These are phyloP conservation scores for Nothophaeocryptopus gaeumannii DNA, from an alignment of 2,329 filamentous ascomycete genomes.

Conservation along the genomic window DNA sequence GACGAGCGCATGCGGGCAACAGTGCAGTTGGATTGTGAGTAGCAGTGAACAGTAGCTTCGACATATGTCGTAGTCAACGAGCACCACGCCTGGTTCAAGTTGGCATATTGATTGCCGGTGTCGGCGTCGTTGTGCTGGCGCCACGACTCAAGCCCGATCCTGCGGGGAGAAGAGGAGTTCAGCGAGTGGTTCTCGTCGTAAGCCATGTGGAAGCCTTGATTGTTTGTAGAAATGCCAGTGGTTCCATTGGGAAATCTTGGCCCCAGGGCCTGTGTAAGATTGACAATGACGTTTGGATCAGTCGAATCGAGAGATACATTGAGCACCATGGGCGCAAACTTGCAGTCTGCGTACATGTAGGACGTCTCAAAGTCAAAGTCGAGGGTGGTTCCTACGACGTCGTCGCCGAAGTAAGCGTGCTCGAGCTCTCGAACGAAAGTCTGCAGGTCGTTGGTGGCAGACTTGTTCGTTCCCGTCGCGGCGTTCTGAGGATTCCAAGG, in stretches of 20 bases:
- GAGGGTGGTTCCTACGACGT: not conserved
- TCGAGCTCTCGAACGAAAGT: not conserved
- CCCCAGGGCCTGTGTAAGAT: not conserved
- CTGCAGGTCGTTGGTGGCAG: not conserved
- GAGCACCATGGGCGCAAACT: not conserved
- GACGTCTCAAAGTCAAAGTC: constrained; percentile 4
- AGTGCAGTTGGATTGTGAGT: not conserved
- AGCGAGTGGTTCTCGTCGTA: constrained; percentile 4
- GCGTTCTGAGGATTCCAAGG: not conserved
- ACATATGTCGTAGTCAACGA: constrained; percentile 8
- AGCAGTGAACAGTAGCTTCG: constrained; percentile 7
- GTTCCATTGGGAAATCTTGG: constrained; percentile 1
- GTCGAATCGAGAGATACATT: not conserved
- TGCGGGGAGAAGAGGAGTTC: not conserved
- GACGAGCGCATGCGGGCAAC: constrained; percentile 2
- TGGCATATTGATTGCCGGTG: not conserved
- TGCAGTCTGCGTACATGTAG: constrained; percentile 4
- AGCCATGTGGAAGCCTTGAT: not conserved
- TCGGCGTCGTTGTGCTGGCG: not conserved
- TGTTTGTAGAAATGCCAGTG: not conserved
- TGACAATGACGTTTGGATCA: not conserved
- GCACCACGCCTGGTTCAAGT: constrained; percentile 6
- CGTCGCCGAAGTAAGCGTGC: not conserved
- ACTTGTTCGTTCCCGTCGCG: not conserved
- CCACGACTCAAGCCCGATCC: constrained; percentile 3